Base-by-base conservation (phyloP, 345 rosid genomes). In the Linum lewisii region DNA sequence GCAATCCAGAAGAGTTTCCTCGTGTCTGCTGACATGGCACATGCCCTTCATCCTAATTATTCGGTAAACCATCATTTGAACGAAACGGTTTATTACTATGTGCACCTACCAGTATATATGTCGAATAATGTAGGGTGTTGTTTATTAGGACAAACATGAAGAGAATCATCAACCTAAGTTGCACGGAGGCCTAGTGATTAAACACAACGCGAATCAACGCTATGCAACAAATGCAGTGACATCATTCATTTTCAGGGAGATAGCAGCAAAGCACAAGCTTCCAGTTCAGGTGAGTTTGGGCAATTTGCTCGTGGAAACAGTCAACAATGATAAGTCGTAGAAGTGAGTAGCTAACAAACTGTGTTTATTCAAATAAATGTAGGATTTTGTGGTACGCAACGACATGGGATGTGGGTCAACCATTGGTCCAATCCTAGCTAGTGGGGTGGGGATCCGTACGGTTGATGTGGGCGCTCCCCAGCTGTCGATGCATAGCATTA, bases 161-260 rank as follows among this genome's bases (percentile, higher is more conserved):
- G 99, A 93, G 1, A 89, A 85, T 67, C 97, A 93, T 73, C 99
- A 87, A 72, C 97, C 97, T 5, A 87, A 78, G 81, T 69, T 90
- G 86, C 99, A 93, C 6, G 84, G 96, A n/a, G 99, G 99, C n/a
- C 95, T 93, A 20, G 99, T 93, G 37, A 82, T 93, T 65, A 93
- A 93, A 76, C 84, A 85, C 83, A 93, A 93, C 54, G 99, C 95
- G 36, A 93, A 93, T 66, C 99, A 90, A 63, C 96, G 90, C 19
- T 93, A 93, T 50, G 99, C 99, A 65, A 90, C 99, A 21, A 87
- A 93, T 77, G 83, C 97, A 2, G 80, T 93, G 62, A 89, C 99
- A 3, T 68, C 95, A 24, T 87, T 87, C 63, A 66, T 93, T 63
- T 90, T 93, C 70, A 77, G 71, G 71, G 97, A 93, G 80, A 85